Base-by-base conservation (phyloP, 2,329 filamentous ascomycete genomes). In the Diaporthe sp. region DNA sequence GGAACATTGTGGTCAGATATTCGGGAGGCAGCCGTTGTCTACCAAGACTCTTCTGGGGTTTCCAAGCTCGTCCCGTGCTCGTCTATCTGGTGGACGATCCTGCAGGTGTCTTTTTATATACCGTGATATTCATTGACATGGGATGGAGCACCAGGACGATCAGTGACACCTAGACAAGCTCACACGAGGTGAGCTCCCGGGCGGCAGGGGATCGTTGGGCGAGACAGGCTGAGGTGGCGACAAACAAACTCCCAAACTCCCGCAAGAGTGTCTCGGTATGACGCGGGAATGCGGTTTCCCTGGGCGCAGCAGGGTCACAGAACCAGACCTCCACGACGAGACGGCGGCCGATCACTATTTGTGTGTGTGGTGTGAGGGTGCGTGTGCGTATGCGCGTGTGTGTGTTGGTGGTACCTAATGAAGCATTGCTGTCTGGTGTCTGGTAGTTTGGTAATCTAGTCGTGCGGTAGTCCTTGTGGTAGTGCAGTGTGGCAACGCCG, bases 401-500 rank as follows among this genome's bases (percentile, higher is more conserved):
- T 31, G 59, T 46, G n/a, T 44, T 46, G 39, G 59, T 65, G 59
- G 39, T 31, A 42, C 37, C 57, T 39, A 37, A 39, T 39, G 37
- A 39, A 39, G 31, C 57, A 59, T 37, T 59, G 57, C 31, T 59
- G 37, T 19, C 31, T 15, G 55, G 17, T 25, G 39, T 4, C n/a
- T 3, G 22, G 13, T 42, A 62, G 37, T 44, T 12, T 28, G 46
- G 31, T 55, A 37, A n/a, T 69, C 49, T 6, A 37, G 15, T 31
- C 19, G 25, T 58, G 68, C 37, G 57, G 70, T 49, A 55, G 58
- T 49, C 12, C 13, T 44, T 59, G 58, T 44, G 49, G 34, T 61
- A 55, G 61, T 65, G 71, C 71, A 73, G 71, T 55, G 71, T 73
- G 71, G 71, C 71, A 73, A 65, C 71, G 71, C 71, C 71, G 71